Evolutionary conservation across 1,139 yeast genomes (phyloP).

Genomic region (Geotrichum siamense): DNA sequence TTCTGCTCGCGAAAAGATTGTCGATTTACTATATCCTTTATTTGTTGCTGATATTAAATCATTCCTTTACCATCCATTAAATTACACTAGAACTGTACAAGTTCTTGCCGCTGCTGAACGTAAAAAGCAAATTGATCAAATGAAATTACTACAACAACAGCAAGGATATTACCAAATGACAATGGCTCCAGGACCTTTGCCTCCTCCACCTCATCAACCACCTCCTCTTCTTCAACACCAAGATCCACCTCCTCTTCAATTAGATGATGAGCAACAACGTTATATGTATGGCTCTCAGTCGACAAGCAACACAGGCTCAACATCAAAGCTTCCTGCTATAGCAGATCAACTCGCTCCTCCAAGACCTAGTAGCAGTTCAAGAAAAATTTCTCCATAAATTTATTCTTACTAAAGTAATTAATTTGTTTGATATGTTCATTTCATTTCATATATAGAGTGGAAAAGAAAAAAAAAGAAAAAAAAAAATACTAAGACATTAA

Average conservation of each 20-base stretch:
- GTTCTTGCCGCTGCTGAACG: constrained; percentile 35
- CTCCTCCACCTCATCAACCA: constrained; percentile 6
- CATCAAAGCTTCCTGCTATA: constrained; percentile 5
- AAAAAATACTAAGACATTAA: too few species aligned
- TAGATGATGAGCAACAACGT: constrained; percentile 11
- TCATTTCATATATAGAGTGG: too few species aligned
- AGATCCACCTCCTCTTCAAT: constrained; percentile 11
- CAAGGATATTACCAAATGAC: constrained; percentile 15
- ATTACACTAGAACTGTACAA: constrained; percentile 34
- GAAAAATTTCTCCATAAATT: too few species aligned
- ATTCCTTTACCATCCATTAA: constrained; percentile 29
- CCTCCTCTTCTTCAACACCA: constrained; percentile 3
- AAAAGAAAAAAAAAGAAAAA: background rate
- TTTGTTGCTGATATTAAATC: constrained; percentile 62
- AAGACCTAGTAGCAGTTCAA: too few species aligned
- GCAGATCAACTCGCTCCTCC: background rate
- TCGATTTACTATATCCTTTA: constrained; percentile 76
- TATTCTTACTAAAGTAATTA: too few species aligned
- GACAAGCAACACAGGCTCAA: constrained; percentile 2
- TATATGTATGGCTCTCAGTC: constrained; percentile 12
- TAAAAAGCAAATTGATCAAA: constrained; percentile 27
- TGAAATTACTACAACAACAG: constrained; percentile 20
- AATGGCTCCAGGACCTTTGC: constrained; percentile 12
- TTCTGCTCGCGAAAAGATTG: constrained; percentile 85
- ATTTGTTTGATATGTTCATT: too few species aligned